Evolutionary conservation across 1,284 basidiomycete genomes (phyloP).

Genomic region (Cutaneotrichosporon dermatis): DNA sequence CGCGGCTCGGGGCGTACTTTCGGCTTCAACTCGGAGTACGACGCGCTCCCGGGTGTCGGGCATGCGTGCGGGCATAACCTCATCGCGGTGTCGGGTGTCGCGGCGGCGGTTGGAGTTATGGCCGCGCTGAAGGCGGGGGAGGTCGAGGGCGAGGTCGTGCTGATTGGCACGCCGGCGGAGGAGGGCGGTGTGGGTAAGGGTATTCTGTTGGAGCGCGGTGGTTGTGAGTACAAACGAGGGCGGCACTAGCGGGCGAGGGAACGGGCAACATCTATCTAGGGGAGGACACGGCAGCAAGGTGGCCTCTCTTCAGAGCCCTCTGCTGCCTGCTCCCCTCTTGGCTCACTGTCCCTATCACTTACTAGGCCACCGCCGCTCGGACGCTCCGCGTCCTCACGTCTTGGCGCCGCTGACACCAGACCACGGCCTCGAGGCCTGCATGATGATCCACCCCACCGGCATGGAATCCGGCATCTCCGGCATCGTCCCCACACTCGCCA

Average conservation of each 20-base stretch:
- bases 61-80: constrained; percentile 84
- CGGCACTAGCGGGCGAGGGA: too few relatives aligned
- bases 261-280: too few relatives aligned
- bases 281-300: too few relatives aligned
- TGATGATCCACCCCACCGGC: constrained; percentile 28
- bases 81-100: constrained; percentile 75
- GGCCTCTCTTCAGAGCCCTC: too few relatives aligned
- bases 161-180: constrained; percentile 83
- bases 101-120: constrained; percentile 67
- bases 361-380: too few relatives aligned
- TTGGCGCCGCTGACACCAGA: constrained; percentile 10
- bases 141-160: constrained; percentile 65
- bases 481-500: constrained; percentile 28
- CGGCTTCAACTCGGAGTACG: constrained; percentile 65
- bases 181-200: constrained; percentile 76
- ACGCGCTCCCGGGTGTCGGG: constrained; percentile 53
- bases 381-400: too few relatives aligned
- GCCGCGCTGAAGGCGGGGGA: constrained; percentile 61
- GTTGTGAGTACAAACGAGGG: constrained; percentile 55
- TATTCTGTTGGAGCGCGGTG: constrained; percentile 66
- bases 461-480: constrained; percentile 9
- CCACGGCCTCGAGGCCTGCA: constrained; percentile 24
- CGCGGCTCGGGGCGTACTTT: constrained; percentile 59
- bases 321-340: too few relatives aligned
- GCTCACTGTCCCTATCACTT: too few relatives aligned